Percentiles rank a stretch among this genome's conserved stretches.
Conservation (phyloP, 2,329 filamentous ascomycete species). For the Lojkania enalia region DNA sequence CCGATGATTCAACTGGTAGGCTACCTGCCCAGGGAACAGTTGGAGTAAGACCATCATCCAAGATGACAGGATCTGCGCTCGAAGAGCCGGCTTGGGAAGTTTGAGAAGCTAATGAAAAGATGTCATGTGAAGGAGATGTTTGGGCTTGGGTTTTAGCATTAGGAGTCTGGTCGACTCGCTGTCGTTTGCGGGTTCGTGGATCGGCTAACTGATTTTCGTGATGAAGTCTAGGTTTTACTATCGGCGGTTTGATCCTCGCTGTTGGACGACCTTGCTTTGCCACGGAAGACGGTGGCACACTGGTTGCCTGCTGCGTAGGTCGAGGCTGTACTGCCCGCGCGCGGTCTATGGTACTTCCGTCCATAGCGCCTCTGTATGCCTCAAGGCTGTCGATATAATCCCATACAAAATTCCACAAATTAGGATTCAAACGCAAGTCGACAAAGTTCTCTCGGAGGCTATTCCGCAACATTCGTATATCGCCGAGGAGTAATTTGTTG, state of each 20-base stretch:
- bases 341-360: constrained; percentile 24
- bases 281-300: constrained; percentile 1
- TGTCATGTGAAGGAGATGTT: no score
- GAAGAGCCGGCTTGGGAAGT: no score
- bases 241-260: constrained; percentile 10
- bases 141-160: background rate
- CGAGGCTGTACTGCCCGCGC: background rate
- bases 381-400: constrained; percentile 35
- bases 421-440: constrained; percentile 32
- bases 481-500: constrained; percentile 31
- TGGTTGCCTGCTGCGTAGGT: background rate
- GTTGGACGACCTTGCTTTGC: constrained; percentile 10
- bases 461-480: constrained; percentile 32
- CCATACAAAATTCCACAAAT: constrained; percentile 38
- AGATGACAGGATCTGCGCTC: no score
- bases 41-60: no score
- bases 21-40: no score
- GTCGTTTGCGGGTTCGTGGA: constrained; percentile 18
- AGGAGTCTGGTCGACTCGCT: constrained; percentile 14
- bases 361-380: constrained; percentile 26
- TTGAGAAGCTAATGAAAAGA: no score
- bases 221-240: constrained; percentile 8
- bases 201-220: background rate
- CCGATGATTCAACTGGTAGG: no score
- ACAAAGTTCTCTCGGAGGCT: constrained; percentile 30